A percentile compares a stretch with the other conserved stretches of the same genome.
These are phyloP conservation scores for Stylosanthes scabra DNA, from an alignment of 331 rosid genomes.

Conservation along the genomic window DNA sequence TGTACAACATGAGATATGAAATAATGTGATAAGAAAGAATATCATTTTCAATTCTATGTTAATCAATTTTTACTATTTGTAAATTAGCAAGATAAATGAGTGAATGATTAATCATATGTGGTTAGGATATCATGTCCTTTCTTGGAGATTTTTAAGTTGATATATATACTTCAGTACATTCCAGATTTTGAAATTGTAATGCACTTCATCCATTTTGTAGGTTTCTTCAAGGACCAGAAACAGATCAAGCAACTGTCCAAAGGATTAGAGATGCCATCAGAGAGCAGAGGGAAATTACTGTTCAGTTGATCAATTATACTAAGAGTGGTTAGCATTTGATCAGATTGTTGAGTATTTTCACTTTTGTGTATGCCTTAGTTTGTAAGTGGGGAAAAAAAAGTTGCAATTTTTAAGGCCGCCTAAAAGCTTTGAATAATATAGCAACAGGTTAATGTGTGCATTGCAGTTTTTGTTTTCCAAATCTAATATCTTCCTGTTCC, in stretches of 20 bases:
- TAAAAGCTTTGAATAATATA: not conserved
- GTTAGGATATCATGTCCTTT: conserved; percentile 7
- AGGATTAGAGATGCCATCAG: conserved; percentile 83
- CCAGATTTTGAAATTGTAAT: conserved; percentile 16
- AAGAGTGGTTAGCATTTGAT: conserved; percentile 74
- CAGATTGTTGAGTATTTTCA: not conserved
- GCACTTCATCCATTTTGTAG: conserved; percentile 50
- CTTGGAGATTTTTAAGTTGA: conserved; percentile 5
- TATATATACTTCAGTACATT: conserved; percentile 29
- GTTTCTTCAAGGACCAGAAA: conserved; percentile 98
- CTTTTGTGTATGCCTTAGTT: no score
- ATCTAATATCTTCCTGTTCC: not conserved
- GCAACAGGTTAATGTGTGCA: conserved; percentile 1
- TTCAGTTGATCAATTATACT: conserved; percentile 91
- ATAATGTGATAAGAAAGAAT: not conserved
- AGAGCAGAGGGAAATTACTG: conserved; percentile 89
- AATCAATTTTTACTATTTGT: conserved; percentile 14
- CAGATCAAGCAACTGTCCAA: conserved; percentile 71
- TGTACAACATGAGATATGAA: conserved; percentile 3
- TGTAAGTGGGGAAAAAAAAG: no score
- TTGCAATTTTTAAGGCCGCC: no score
- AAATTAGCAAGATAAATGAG: conserved; percentile 8
- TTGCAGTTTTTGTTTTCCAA: not conserved
- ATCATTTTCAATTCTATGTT: conserved; percentile 4
- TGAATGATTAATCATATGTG: conserved; percentile 19